Base-by-base conservation (phyloP, 805 yeast genomes). In the Teunomyces panamensis region DNA sequence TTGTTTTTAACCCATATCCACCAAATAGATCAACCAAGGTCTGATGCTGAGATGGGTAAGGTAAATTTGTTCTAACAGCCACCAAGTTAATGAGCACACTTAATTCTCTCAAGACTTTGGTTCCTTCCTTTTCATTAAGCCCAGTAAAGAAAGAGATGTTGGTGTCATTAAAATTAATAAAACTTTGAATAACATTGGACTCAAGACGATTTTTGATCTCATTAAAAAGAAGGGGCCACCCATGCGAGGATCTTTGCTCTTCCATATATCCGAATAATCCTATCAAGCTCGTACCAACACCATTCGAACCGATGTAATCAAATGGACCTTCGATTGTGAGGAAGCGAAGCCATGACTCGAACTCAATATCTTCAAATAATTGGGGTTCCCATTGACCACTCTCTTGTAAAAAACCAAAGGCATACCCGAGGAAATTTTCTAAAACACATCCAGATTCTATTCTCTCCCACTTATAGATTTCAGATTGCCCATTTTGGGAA, bases 221-320 rank as follows among this genome's bases (percentile, higher is more conserved):
- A n/a, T 63, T 56, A 29, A 79, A 55, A 29, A 78, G 64, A 3
- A 56, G 53, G 0, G 70, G 64, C 9, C 67, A 56, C 2, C 76
- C 84, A 60, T 79, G 80, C 6, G 72, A 74, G 26, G 79, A 73
- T 34, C 74, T 69, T 39, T 79, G 80, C 39, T 79, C 82, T 56
- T 82, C 87, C 46, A 83, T 75, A 42, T 73, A 72, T 54, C 78
- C 81, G 37, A 84, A 66, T 1, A 82, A 75, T 20, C 80, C 81
- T 29, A 79, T 68, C 28, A 81, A 62, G 16, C 83, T 78, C 34
- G 74, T 69, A 37, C 27, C 27, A 52, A 81, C 63, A 0, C 83
- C 79, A 49, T 75, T 76, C 1, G 89, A 80, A 30, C 74, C 66
- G 4, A 77, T 71, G 54, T 75, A 82, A 56, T 86, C 90, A 59